Percentiles rank a stretch among this genome's conserved stretches.
phyloP scores from a whole-genome alignment of 2,329 filamentous ascomycete genomes.

The Aureobasidium sp. region DNA sequence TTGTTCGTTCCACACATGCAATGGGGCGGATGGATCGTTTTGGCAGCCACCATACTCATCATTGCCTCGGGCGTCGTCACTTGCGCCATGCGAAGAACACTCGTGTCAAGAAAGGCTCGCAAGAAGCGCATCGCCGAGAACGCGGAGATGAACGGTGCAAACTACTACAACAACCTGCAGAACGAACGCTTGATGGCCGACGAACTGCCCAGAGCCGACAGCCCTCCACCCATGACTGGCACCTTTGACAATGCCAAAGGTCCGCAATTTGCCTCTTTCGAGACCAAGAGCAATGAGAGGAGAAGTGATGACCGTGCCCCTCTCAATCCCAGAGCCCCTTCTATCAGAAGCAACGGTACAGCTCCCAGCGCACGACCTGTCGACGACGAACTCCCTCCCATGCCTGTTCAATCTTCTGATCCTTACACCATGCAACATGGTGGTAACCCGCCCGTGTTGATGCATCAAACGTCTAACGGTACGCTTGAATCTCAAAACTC shows the following conservation, averaged over 20 bases:
- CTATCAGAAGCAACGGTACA: slow-evolving; percentile 36
- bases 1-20: slow-evolving; percentile 89
- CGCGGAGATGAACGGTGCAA: slow-evolving; percentile 93
- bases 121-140: slow-evolving; percentile 89
- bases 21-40: slow-evolving; percentile 91
- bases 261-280: slow-evolving; percentile 57
- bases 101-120: slow-evolving; percentile 86
- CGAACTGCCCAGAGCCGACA: slow-evolving; percentile 42
- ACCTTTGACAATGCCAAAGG: slow-evolving; percentile 50
- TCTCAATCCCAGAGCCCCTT: slow-evolving; percentile 58
- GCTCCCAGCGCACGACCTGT: slow-evolving; percentile 30
- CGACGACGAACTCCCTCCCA: slow-evolving; percentile 36
- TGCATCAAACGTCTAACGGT: slow-evolving; percentile 42
- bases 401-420: slow-evolving; percentile 23
- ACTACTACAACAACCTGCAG: slow-evolving; percentile 60
- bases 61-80: slow-evolving; percentile 76
- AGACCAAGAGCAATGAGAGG: slow-evolving; percentile 51
- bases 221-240: slow-evolving; percentile 45
- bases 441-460: slow-evolving; percentile 50
- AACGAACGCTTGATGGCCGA: slow-evolving; percentile 34
- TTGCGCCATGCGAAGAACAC: slow-evolving; percentile 87
- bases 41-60: slow-evolving; percentile 81
- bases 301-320: slow-evolving; percentile 63
- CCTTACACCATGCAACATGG: slow-evolving; percentile 35
- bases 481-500: slow-evolving; percentile 35